A percentile compares a stretch with the other conserved stretches of the same genome.
Conservation (phyloP, 495 filamentous ascomycete genomes). For the Neurospora sp. region DNA sequence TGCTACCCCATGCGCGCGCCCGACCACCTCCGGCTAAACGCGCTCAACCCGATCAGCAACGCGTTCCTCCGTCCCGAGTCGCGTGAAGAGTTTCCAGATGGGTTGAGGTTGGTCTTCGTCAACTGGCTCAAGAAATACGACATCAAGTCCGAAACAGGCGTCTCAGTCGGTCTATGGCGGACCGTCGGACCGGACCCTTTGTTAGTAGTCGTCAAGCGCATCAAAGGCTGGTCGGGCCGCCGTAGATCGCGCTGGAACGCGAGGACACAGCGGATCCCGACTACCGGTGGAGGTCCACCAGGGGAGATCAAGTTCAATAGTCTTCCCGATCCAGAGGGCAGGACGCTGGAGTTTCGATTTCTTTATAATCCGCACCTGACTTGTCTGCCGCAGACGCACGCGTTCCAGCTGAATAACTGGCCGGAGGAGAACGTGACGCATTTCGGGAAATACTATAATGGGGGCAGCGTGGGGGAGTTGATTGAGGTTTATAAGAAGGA, state of each 20-base stretch:
- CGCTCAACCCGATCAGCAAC: accelerated
- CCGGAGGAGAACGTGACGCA: background rate
- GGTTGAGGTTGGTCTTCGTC: background rate
- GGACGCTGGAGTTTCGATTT: background rate
- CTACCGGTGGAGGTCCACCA: background rate
- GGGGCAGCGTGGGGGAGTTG: background rate
- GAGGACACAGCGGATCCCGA: background rate
- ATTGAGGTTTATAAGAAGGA: background rate
- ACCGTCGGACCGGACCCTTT: background rate
- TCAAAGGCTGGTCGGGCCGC: background rate
- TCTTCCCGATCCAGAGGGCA: accelerated
- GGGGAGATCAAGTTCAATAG: background rate
- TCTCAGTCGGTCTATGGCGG: background rate
- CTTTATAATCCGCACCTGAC: background rate
- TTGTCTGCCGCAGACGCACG: constrained; percentile 1
- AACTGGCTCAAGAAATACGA: background rate
- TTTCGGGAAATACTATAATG: constrained; percentile 15
- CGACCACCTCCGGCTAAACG: background rate
- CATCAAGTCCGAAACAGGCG: background rate
- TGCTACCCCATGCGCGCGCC: background rate
- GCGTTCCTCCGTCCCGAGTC: background rate
- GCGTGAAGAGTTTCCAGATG: background rate
- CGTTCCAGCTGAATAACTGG: constrained; percentile 1
- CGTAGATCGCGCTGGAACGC: too few relatives aligned
- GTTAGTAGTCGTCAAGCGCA: background rate